Percentiles rank a stretch among this genome's conserved stretches.
Conservation (phyloP, 176 grass and related monocot species). For the Rhipidocladum racemiflorum region DNA sequence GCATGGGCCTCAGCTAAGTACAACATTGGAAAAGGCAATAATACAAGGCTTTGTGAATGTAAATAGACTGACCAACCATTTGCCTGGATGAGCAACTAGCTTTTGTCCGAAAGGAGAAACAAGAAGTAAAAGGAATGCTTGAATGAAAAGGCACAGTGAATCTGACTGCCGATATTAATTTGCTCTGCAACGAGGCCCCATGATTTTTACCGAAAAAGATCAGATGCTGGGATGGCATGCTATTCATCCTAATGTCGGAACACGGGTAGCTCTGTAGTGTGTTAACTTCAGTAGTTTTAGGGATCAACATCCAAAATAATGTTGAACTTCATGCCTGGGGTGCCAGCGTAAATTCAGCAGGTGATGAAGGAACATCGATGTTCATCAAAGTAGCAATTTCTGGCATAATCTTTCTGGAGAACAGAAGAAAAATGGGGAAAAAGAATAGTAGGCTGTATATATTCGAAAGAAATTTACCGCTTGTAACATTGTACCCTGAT, state of each 20-base stretch:
- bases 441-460: slow-evolving; percentile 22
- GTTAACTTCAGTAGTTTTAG: neutral
- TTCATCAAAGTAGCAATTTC: slow-evolving; percentile 4
- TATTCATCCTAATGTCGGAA: neutral
- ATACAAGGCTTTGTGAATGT: slow-evolving; percentile 33
- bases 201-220: neutral
- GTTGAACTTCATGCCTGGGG: neutral
- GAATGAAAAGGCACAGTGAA: neutral
- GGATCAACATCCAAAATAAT: neutral
- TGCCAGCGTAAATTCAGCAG: neutral
- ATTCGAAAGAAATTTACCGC: slow-evolving; percentile 19
- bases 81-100: slow-evolving; percentile 41
- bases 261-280: neutral
- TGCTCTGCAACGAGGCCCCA: neutral
- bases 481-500: slow-evolving; percentile 44
- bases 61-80: slow-evolving; percentile 59
- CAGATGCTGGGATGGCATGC: neutral
- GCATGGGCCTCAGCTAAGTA: neutral
- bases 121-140: neutral
- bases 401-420: neutral
- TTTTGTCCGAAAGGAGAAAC: slow-evolving; percentile 41
- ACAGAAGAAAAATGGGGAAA: neutral
- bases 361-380: neutral
- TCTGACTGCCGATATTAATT: slow-evolving; percentile 13
- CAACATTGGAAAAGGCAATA: slow-evolving; percentile 26